Evolutionary conservation across 2,329 filamentous ascomycete genomes (phyloP).

Genomic region (Remersonia thermophila): DNA sequence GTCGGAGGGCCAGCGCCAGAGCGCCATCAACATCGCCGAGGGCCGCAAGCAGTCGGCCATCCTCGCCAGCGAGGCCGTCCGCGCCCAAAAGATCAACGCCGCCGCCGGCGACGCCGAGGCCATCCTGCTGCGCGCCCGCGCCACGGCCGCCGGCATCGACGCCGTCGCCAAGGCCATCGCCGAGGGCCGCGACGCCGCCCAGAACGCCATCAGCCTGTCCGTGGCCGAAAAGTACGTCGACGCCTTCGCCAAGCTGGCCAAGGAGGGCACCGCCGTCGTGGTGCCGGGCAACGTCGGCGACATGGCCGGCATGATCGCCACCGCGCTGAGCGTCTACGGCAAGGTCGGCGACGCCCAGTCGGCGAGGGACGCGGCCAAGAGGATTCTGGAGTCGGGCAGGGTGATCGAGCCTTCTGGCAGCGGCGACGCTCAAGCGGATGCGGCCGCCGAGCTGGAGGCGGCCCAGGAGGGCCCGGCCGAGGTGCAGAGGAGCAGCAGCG

Average conservation of each 20-base stretch:
- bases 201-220: constrained; percentile 71
- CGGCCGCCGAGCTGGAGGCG: not conserved
- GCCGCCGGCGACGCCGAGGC: constrained; percentile 90
- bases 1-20: constrained; percentile 91
- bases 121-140: constrained; percentile 71
- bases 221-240: constrained; percentile 96
- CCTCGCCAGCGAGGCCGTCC: constrained; percentile 82
- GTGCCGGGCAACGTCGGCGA: constrained; percentile 96
- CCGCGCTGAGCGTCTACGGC: constrained; percentile 86
- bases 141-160: constrained; percentile 80
- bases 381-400: constrained; percentile 27
- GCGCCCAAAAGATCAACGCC: constrained; percentile 83
- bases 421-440: constrained; percentile 4
- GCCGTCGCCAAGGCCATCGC: constrained; percentile 67
- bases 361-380: constrained; percentile 50
- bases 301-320: constrained; percentile 92
- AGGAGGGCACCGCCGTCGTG: constrained; percentile 89
- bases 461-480: not conserved
- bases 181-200: constrained; percentile 60
- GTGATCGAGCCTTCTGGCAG: constrained; percentile 13
- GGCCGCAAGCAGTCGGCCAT: constrained; percentile 96
- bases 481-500: constrained; percentile 1
- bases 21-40: constrained; percentile 97
- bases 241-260: constrained; percentile 82
- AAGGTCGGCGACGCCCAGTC: constrained; percentile 72